phyloP scores from a whole-genome alignment of 75 land plant genomes.

The Cunninghamia lanceolata region DNA sequence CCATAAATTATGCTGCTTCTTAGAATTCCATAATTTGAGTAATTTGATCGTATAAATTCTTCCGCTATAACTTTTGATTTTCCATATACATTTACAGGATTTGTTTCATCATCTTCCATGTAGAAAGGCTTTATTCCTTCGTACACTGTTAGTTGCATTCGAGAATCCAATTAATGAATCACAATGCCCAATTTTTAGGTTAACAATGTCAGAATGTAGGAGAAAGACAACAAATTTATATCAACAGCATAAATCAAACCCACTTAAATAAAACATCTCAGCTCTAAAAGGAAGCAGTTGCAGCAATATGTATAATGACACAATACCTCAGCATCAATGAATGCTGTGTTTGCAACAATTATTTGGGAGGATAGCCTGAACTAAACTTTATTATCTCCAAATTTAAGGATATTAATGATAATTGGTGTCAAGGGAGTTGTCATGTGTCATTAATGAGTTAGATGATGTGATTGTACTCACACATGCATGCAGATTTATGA shows the following conservation, averaged over 20 bases:
- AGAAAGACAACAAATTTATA: neutral
- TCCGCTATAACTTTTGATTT: constrained; percentile 86
- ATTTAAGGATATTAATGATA: neutral
- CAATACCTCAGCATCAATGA: neutral
- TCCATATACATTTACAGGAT: constrained; percentile 91
- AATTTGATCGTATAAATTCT: constrained; percentile 44
- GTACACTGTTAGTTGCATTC: constrained; percentile 54
- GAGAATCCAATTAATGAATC: neutral
- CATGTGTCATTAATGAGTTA: neutral
- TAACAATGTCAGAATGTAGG: neutral
- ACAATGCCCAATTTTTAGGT: neutral
- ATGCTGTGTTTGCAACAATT: neutral
- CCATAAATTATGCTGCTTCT: constrained; percentile 97
- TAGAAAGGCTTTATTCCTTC: constrained; percentile 87
- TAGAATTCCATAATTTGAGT: constrained; percentile 66
- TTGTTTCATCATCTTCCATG: constrained; percentile 83
- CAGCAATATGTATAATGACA: neutral
- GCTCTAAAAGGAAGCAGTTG: neutral
- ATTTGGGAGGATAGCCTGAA: neutral
- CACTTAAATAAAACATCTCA: neutral
- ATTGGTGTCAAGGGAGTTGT: neutral
- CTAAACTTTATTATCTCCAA: neutral
- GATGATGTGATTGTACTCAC: neutral
- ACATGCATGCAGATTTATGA: no score
- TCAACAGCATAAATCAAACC: neutral